Evolutionary conservation across 257 asterid genomes (phyloP).

Genomic region (Capsicum rhomboideum): DNA sequence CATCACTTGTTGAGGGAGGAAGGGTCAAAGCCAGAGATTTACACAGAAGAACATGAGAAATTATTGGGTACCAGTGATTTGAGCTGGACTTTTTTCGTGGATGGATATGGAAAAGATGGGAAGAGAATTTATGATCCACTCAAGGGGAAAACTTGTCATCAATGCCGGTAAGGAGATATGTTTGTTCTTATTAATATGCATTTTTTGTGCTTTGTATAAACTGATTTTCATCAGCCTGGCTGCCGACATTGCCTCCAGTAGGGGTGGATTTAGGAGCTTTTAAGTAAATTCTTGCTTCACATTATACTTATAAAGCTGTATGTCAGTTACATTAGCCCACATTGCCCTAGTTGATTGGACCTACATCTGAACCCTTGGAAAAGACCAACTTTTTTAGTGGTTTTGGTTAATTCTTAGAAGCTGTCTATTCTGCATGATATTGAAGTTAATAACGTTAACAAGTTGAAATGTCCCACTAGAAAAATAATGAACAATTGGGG

Average conservation of each 20-base stretch:
- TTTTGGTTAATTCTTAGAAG: not conserved
- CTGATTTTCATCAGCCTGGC: not conserved
- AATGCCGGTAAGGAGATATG: slow-evolving; percentile 61
- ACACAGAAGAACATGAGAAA: slow-evolving; percentile 80
- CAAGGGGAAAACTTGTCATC: slow-evolving; percentile 88
- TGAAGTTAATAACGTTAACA: not conserved
- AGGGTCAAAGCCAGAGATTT: slow-evolving; percentile 74
- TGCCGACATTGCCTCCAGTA: not conserved
- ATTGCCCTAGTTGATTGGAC: not conserved
- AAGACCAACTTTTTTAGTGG: not conserved
- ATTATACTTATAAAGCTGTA: not conserved
- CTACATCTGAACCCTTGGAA: not conserved
- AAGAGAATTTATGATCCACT: slow-evolving; percentile 81
- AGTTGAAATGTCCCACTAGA: not conserved
- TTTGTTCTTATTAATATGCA: not conserved
- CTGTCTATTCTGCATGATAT: not conserved
- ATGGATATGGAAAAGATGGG: slow-evolving; percentile 81
- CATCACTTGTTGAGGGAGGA: slow-evolving; percentile 40
- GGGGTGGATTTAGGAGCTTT: not conserved
- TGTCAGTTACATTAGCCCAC: not conserved
- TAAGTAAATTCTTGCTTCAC: not conserved
- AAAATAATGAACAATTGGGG: not conserved
- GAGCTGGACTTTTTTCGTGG: slow-evolving; percentile 79
- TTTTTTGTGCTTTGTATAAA: not conserved
- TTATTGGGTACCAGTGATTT: slow-evolving; percentile 74